A percentile compares a stretch with the other conserved stretches of the same genome.
These are phyloP conservation scores for Metarhizium humberi DNA, from an alignment of 2,329 filamentous ascomycete genomes.

Conservation along the genomic window DNA sequence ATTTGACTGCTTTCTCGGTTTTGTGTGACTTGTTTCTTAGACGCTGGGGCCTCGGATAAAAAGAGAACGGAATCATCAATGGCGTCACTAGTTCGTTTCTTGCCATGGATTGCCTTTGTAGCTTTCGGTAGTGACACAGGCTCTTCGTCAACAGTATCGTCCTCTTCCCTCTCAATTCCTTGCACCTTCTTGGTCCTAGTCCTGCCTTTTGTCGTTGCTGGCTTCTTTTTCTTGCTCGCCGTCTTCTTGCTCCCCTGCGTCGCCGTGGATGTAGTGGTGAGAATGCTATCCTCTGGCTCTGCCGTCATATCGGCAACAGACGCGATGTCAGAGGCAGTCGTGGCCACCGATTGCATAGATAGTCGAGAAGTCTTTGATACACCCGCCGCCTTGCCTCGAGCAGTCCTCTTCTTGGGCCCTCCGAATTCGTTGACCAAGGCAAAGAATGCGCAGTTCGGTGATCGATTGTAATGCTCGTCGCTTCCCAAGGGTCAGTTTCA, in stretches of 20 bases:
- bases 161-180: conserved; percentile 21
- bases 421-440: conserved; percentile 50
- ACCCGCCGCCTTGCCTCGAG: conserved; percentile 42
- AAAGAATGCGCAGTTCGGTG: conserved; percentile 77
- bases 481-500: conserved; percentile 33
- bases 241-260: conserved; percentile 49
- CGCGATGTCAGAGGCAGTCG: conserved; percentile 37
- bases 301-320: conserved; percentile 38
- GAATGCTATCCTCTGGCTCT: conserved; percentile 47
- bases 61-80: conserved; percentile 38
- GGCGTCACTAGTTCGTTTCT: conserved; percentile 55
- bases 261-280: conserved; percentile 51
- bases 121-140: conserved; percentile 18
- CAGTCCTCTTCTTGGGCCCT: conserved; percentile 43
- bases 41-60: conserved; percentile 36
- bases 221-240: conserved; percentile 42
- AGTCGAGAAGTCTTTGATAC: conserved; percentile 62
- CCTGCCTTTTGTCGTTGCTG: conserved; percentile 33
- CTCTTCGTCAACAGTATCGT: conserved; percentile 11
- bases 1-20: conserved; percentile 36
- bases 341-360: conserved; percentile 48
- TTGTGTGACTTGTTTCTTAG: conserved; percentile 50
- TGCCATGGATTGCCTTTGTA: conserved; percentile 38
- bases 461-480: conserved; percentile 76
- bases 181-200: conserved; percentile 37